A percentile compares a stretch with the other conserved stretches of the same genome.
These are phyloP conservation scores for Naganishia cerealis DNA, from an alignment of 1,284 basidiomycete genomes.

Conservation along the genomic window DNA sequence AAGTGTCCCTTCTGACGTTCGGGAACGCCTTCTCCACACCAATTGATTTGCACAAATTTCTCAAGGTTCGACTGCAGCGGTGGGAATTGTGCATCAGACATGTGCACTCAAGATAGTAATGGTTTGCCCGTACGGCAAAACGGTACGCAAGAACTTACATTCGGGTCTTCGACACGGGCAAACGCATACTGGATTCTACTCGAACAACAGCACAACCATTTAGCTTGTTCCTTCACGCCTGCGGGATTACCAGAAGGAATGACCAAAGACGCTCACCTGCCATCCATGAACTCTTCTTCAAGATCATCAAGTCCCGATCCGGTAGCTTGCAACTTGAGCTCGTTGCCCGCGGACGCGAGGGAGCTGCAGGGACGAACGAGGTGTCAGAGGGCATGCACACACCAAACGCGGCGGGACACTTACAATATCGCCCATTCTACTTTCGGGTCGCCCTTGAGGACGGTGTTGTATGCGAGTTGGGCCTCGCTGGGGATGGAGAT, in stretches of 20 bases:
- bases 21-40: constrained; percentile 95
- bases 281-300: constrained; percentile 91
- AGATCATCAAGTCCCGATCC: constrained; percentile 87
- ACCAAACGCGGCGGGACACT: constrained; percentile 1
- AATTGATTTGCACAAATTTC: constrained; percentile 87
- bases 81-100: constrained; percentile 3
- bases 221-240: neutral
- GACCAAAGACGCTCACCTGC: constrained; percentile 61
- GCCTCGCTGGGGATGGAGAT: constrained; percentile 60
- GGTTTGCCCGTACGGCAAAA: neutral
- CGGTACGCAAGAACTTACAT: constrained; percentile 58
- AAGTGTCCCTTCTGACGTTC: constrained; percentile 89
- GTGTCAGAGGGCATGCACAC: neutral
- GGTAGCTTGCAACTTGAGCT: constrained; percentile 81
- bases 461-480: constrained; percentile 73
- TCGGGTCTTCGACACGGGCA: constrained; percentile 80
- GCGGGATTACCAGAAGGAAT: no score
- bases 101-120: neutral
- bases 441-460: constrained; percentile 67
- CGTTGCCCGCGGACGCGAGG: constrained; percentile 80
- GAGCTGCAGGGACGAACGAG: neutral
- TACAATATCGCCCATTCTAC: constrained; percentile 79
- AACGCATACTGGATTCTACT: constrained; percentile 91
- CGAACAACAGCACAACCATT: neutral
- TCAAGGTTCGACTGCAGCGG: constrained; percentile 69